A percentile compares a stretch with the other conserved stretches of the same genome.
These are phyloP conservation scores for Xerocomus spinulosus DNA, from an alignment of 768 basidiomycete species.

Conservation along the genomic window DNA sequence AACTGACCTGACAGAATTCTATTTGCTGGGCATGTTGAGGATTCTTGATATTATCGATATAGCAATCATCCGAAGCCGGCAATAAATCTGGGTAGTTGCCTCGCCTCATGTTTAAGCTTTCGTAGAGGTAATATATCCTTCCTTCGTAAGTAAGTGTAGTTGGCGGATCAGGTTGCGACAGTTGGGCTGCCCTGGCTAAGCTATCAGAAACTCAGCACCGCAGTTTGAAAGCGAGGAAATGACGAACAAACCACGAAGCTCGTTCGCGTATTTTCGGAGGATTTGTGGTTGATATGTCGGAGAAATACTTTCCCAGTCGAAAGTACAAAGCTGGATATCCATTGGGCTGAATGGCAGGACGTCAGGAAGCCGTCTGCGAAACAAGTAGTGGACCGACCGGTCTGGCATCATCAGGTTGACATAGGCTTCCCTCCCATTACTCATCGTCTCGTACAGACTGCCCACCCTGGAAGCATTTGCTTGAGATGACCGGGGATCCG, in stretches of 20 bases:
- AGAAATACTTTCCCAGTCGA: constrained; percentile 29
- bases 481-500: background rate
- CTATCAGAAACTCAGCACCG: constrained; percentile 25
- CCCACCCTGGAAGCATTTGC: background rate
- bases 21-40: constrained; percentile 50
- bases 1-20: constrained; percentile 51
- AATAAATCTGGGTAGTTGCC: constrained; percentile 27
- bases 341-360: constrained; percentile 39
- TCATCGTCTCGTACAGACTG: background rate
- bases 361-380: constrained; percentile 3
- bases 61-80: background rate
- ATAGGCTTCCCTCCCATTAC: constrained; percentile 25
- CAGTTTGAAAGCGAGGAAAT: background rate
- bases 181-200: constrained; percentile 24
- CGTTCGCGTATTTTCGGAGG: constrained; percentile 38
- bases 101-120: constrained; percentile 46
- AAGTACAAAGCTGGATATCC: constrained; percentile 51
- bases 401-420: constrained; percentile 56
- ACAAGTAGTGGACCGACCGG: constrained; percentile 35
- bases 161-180: constrained; percentile 45
- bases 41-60: constrained; percentile 48
- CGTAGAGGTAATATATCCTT: constrained; percentile 43
- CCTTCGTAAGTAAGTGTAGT: constrained; percentile 36
- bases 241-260: constrained; percentile 44
- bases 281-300: constrained; percentile 35